Evolutionary conservation across 2,329 filamentous ascomycete species (phyloP).

Genomic region (Seiridium cupressi): DNA sequence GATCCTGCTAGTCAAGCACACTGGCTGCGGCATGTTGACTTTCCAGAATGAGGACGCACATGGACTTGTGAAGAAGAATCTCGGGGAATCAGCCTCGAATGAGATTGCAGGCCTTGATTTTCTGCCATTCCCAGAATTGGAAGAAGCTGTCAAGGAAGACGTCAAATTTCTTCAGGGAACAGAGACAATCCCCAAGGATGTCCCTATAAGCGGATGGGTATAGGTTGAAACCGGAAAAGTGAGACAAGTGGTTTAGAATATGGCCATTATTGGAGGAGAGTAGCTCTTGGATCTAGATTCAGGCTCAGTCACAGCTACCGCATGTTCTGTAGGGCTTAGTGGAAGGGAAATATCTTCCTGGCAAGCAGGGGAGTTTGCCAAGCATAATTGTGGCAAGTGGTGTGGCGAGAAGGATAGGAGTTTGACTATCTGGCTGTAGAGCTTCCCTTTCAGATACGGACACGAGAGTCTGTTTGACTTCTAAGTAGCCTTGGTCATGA

Average conservation of each 20-base stretch:
- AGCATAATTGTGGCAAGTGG: too few relatives aligned
- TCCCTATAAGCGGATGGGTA: constrained; percentile 37
- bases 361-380: too few relatives aligned
- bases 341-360: too few relatives aligned
- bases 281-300: background rate
- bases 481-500: too few relatives aligned
- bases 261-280: background rate
- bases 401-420: too few relatives aligned
- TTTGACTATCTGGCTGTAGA: too few relatives aligned
- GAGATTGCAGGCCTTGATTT: constrained; percentile 55
- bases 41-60: constrained; percentile 60
- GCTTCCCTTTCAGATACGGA: too few relatives aligned
- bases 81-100: constrained; percentile 48
- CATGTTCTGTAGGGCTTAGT: too few relatives aligned
- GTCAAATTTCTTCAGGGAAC: constrained; percentile 60
- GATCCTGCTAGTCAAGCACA: constrained; percentile 73
- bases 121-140: constrained; percentile 62
- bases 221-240: constrained; percentile 73
- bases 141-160: constrained; percentile 64
- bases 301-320: too few relatives aligned
- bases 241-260: constrained; percentile 40
- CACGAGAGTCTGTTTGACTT: too few relatives aligned
- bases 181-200: constrained; percentile 39
- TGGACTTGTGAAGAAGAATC: constrained; percentile 55
- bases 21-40: constrained; percentile 70